A percentile compares a stretch with the other conserved stretches of the same genome.
Conservation (phyloP, 23 red algal species). For the Pyropia yezoensis region DNA sequence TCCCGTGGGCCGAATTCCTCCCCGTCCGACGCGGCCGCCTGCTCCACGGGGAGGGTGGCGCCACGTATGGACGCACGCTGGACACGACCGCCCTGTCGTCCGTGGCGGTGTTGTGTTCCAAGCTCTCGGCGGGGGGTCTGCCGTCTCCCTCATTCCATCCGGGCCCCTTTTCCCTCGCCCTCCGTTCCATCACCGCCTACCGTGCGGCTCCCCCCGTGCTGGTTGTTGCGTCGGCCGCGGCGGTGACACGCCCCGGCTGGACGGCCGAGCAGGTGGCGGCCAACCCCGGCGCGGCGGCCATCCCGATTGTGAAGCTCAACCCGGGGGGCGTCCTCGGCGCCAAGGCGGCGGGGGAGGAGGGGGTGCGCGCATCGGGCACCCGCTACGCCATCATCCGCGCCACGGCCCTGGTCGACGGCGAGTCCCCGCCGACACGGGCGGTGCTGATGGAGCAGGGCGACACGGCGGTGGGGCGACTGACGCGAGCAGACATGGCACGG, state of each 20-base stretch:
- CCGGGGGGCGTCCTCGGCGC: slow-evolving; percentile 30
- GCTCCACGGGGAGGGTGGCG: slow-evolving; percentile 7
- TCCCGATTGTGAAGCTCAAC: slow-evolving; percentile 64
- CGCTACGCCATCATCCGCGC: slow-evolving; percentile 42
- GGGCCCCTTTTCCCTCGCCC: slow-evolving; percentile 25
- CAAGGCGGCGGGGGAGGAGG: slow-evolving; percentile 40
- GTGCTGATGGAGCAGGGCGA: slow-evolving; percentile 41
- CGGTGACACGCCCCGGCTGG: slow-evolving; percentile 51
- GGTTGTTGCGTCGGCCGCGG: slow-evolving; percentile 36
- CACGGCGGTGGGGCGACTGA: slow-evolving; percentile 26
- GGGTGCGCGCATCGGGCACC: slow-evolving; percentile 16
- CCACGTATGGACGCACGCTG: slow-evolving; percentile 5
- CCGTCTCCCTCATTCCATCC: background rate
- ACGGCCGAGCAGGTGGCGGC: slow-evolving; percentile 3
- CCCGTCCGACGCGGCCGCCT: slow-evolving; percentile 11
- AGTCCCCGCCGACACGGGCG: background rate
- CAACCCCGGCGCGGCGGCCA: slow-evolving; percentile 19
- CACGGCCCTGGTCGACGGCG: slow-evolving; percentile 27
- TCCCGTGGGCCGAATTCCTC: slow-evolving; percentile 39
- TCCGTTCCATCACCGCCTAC: slow-evolving; percentile 25
- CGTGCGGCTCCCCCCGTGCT: slow-evolving; percentile 17
- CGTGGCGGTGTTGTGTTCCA: slow-evolving; percentile 17
- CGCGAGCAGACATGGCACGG: slow-evolving; percentile 17
- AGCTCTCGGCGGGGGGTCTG: slow-evolving; percentile 26
- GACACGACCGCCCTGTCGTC: slow-evolving; percentile 3